Evolutionary conservation across 495 filamentous ascomycete species (phyloP).

Genomic region (Aspergillus hancockii): DNA sequence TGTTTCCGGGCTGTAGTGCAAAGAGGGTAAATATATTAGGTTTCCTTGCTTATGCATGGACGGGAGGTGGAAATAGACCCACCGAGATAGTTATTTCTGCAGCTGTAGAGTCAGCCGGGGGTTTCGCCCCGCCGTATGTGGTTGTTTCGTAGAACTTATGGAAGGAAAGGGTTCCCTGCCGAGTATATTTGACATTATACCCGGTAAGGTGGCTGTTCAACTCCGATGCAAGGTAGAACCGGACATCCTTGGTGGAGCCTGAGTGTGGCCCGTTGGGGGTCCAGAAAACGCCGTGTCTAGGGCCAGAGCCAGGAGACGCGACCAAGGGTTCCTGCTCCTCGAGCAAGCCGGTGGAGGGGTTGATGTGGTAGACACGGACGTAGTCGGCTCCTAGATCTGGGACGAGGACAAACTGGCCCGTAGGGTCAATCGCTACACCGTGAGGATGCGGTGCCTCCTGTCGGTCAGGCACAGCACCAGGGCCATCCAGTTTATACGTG

Average conservation of each 20-base stretch:
- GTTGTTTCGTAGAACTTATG: constrained; percentile 38
- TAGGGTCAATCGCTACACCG: constrained; percentile 61
- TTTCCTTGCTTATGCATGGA: not conserved
- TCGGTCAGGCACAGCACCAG: constrained; percentile 46
- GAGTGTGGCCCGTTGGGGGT: constrained; percentile 25
- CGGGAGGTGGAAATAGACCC: constrained; percentile 23
- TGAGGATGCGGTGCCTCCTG: constrained; percentile 66
- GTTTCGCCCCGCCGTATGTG: constrained; percentile 43
- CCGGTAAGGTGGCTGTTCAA: constrained; percentile 53
- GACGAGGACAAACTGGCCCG: constrained; percentile 55
- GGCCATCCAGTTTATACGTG: constrained; percentile 43
- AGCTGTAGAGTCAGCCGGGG: constrained; percentile 43
- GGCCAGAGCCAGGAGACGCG: constrained; percentile 54
- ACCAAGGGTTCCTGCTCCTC: constrained; percentile 12
- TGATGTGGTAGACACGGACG: constrained; percentile 56
- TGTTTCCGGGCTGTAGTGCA: constrained; percentile 21
- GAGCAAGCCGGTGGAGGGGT: constrained; percentile 26
- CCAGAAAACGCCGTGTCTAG: constrained; percentile 60
- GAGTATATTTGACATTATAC: constrained; percentile 52
- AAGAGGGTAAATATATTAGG: not conserved
- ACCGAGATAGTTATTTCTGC: constrained; percentile 64
- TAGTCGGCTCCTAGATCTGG: constrained; percentile 68
- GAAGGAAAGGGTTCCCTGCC: constrained; percentile 35
- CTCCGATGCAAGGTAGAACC: constrained; percentile 60
- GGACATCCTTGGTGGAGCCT: constrained; percentile 25